Conservation (phyloP, 169 alveolate species). For the Plasmodium malariae region DNA sequence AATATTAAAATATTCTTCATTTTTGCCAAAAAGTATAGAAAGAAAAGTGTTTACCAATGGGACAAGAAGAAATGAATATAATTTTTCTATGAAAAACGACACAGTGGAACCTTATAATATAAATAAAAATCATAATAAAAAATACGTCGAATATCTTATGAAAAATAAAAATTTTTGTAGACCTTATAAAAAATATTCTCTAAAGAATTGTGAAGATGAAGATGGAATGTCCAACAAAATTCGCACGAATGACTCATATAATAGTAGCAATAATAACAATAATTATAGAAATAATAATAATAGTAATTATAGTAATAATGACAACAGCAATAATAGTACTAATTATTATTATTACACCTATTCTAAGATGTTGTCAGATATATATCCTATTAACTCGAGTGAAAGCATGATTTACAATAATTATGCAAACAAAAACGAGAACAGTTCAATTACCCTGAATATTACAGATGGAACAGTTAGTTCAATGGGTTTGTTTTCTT, state of each 20-base stretch:
- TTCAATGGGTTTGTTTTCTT: conserved; percentile 30
- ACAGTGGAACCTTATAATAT: not conserved
- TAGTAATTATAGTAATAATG: not conserved
- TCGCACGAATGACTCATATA: not conserved
- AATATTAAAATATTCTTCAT: conserved; percentile 33
- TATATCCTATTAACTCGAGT: not conserved
- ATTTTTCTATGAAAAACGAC: not conserved
- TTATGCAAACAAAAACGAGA: not conserved
- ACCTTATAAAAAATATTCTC: conserved; percentile 8
- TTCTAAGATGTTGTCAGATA: conserved; percentile 11
- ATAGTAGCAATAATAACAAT: not conserved
- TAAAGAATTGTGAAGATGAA: not conserved
- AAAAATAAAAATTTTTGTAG: not conserved
- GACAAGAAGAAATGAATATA: conserved; percentile 19
- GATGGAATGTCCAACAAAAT: not conserved
- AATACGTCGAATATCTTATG: not conserved
- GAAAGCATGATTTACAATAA: not conserved
- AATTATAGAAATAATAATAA: not conserved
- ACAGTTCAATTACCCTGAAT: conserved; percentile 22
- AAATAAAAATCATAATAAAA: conserved; percentile 4
- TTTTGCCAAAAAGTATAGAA: conserved; percentile 20
- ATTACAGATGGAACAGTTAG: conserved; percentile 28
- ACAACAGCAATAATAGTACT: not conserved
- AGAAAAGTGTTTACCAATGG: conserved; percentile 31
- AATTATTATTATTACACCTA: not conserved